Base-by-base conservation (phyloP, 2,329 filamentous ascomycete species). In the Gnomoniopsis sp. region DNA sequence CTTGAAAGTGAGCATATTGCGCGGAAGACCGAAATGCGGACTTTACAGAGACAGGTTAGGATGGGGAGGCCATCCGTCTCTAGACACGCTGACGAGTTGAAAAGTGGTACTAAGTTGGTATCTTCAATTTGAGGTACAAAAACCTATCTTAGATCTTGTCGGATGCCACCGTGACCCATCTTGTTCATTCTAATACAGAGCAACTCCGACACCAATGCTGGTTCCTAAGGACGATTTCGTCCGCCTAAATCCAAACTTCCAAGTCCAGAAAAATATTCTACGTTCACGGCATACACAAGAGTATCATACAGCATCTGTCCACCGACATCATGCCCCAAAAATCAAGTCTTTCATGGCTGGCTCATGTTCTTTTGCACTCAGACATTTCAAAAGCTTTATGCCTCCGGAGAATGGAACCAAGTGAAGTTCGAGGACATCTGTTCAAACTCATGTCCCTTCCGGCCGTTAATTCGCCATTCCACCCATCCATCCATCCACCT, bases 381-480 rank as follows among this genome's bases (percentile, higher is more conserved):
- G 36, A 57, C 36, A 38, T 21, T 57, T 44, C 57, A 57, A 49
- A 43, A 49, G 49, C 49, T 53, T 53, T 33, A 43, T 36, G 50
- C 57, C 46, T 58, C 48, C 21, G 19, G 46, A 26, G 26, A 57
- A 60, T 48, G 55, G 4, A 57, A 55, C 49, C 49, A 53, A 49
- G 49, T 57, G 47, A 53, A 41, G n/a, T 49, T 48, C 23, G 22
- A 8, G 10, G 34, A 41, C 53, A 52, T 51, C 23, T 47, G 6
- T 23, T 43, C 33, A 34, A 26, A 7, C 10, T 33, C 53, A 23
- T 26, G 34, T 34, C 33, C 33, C 33, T 49, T 23, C n/a, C n/a
- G n/a, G 21, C 19, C 44, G 43, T 38, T 22, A 26, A 44, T 49
- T 43, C 15, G n/a, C 21, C 44, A 21, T 12, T 21, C 44, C 7